Base-by-base conservation (phyloP, 495 filamentous ascomycete species). In the Hyaloscypha hepaticicola region DNA sequence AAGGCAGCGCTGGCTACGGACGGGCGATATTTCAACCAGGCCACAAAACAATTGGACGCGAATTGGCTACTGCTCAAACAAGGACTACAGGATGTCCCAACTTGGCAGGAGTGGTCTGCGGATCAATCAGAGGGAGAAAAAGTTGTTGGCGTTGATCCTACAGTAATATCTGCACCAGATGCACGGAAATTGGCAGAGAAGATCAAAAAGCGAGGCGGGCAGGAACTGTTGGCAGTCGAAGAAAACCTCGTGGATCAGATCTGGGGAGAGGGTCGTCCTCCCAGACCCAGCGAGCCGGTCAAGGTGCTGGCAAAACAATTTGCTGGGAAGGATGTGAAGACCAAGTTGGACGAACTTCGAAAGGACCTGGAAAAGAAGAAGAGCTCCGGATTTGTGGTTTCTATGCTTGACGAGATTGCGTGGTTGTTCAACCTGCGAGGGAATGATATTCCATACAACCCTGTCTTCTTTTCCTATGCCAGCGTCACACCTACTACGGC, bases 11-110 rank as follows among this genome's bases (percentile, higher is more conserved):
- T 99, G 45, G 90, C 94, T 25, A 99, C 96, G 29, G 96, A 99
- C 75, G 96, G 96, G 25, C 89, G 96, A 50, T 99, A 99, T 77
- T 98, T 98, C 81, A 98, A 97, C 77, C 96, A 99, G 76, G 96
- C 96, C 53, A 79, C 87, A 52, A 90, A 95, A 70, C 94, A 99
- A 75, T 84, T 99, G 38, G 96, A 98, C 72, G 80, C 74, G 66
- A 97, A 97, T 75, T 99, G 96, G 96, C 74, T 82, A 45, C 83
- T 99, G 12, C 78, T 99, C 69, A 99, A 97, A 80, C 90, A 94
- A 71, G 96, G 96, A 6, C 77, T 96, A 21, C 90, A 92, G 69
- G 92, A 96, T 74, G 93, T 97, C 28, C 94, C 92, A 7, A 97
- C 94, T 3, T 98, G 95, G 91, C 92, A 97, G 75, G 96, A 99